phyloP scores from a whole-genome alignment of 2,329 filamentous ascomycete species.

The Trichoderma cornu-damae region DNA sequence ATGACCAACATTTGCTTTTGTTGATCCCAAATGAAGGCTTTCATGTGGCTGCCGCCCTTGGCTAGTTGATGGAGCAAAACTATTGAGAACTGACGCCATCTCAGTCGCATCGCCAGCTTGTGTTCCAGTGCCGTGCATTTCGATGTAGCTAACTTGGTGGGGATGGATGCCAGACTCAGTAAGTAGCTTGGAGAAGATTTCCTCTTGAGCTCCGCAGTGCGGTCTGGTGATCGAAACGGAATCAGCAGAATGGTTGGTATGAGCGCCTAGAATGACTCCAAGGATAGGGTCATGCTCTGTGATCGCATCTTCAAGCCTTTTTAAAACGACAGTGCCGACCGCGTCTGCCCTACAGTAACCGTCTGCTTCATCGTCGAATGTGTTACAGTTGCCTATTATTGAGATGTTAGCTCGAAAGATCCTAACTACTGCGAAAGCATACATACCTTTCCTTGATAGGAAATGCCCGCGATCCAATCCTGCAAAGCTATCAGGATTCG shows the following conservation, averaged over 20 bases:
- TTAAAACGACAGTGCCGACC: conserved; percentile 69
- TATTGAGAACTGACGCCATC: conserved; percentile 67
- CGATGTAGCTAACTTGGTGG: conserved; percentile 73
- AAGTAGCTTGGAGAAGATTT: conserved; percentile 44
- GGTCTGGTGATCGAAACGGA: conserved; percentile 64
- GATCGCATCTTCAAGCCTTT: conserved; percentile 72
- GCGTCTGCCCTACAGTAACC: conserved; percentile 79
- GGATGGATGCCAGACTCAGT: conserved; percentile 69
- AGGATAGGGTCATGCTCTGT: conserved; percentile 71
- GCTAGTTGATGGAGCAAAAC: conserved; percentile 48
- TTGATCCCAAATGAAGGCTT: conserved; percentile 1
- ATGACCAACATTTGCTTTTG: conserved; percentile 62
- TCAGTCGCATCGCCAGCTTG: conserved; percentile 81
- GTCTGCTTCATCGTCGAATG: conserved; percentile 74
- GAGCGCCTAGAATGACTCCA: conserved; percentile 63
- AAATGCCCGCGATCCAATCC: conserved; percentile 73
- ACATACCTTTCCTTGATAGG: conserved; percentile 48
- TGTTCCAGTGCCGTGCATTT: conserved; percentile 90
- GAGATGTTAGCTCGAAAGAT: background rate
- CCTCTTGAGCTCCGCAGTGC: conserved; percentile 24
- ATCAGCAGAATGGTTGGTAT: conserved; percentile 68
- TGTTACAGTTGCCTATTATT: conserved; percentile 49
- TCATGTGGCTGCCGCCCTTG: conserved; percentile 37
- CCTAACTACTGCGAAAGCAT: too few species aligned
- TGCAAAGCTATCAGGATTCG: conserved; percentile 74